phyloP scores from a whole-genome alignment of 2,329 filamentous ascomycete species.

The Aureobasidium namibiae region DNA sequence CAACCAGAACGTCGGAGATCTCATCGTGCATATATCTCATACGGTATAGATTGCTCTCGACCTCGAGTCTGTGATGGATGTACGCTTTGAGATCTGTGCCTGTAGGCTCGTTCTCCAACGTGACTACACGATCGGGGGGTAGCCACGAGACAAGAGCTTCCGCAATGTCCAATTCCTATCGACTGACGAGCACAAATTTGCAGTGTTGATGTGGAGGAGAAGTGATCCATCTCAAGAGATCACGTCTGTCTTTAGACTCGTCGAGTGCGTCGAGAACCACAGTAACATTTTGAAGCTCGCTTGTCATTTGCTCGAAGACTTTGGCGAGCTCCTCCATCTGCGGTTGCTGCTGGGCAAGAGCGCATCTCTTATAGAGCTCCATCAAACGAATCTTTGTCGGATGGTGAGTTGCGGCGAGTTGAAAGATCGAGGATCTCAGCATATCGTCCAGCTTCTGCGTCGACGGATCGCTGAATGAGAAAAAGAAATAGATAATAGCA shows the following conservation, averaged over 20 bases:
- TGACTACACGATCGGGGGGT: background rate
- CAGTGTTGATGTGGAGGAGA: background rate
- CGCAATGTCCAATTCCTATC: background rate
- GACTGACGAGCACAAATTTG: background rate
- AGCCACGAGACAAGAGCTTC: background rate
- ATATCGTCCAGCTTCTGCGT: background rate
- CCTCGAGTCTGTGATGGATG: background rate
- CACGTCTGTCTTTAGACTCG: background rate
- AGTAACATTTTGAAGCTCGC: background rate
- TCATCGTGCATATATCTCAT: background rate
- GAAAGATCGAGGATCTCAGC: background rate
- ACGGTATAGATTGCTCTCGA: background rate
- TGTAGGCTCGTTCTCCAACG: background rate
- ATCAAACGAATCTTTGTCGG: background rate
- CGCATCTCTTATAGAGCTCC: background rate
- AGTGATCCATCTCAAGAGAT: background rate
- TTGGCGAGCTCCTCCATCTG: background rate
- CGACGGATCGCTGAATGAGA: background rate
- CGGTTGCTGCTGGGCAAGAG: background rate
- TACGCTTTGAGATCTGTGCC: background rate
- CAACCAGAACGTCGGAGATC: background rate
- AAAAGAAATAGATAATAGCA: background rate
- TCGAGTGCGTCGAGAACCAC: background rate
- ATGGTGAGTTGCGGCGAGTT: background rate
- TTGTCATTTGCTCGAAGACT: background rate